Evolutionary conservation across 371 early-diverging fungal genomes (phyloP), one percentile per base, ranked within the genome.

Genomic region (Actinomortierella ambigua): DNA sequence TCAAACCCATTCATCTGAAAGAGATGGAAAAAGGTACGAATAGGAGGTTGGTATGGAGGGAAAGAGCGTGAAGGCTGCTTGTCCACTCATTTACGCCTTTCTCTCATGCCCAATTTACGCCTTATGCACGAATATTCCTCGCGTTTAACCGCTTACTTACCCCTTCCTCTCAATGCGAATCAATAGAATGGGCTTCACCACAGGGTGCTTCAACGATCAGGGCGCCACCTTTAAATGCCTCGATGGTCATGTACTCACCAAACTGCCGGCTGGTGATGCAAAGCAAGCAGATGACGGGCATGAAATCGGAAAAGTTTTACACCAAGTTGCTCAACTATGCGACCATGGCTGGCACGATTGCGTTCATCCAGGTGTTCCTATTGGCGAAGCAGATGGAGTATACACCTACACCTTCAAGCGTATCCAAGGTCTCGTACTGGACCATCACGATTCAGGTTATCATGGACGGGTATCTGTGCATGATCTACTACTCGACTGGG

Each of bases 401-500:
- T 58, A 88, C 92, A 9, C 81, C 83, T 3, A 92, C 93, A 13
- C 92, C 88, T 8, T 88, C 90, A 9, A 86, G 86, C 57, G 84
- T 89, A 17, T 82, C 91, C 17, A 90, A 91, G 68, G 85, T 92
- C n/a, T 90, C 93, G 2, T 84, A 86, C 59, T 85, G 86, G 79
- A 85, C 87, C 1, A 85, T 92, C 57, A 83, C 86, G 23, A 82
- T 90, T 75, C 87, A 88, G 63, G 83, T 86, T 13, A 77, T 88
- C 22, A 81, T 90, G 64, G 92, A 91, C 65, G 87, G 88, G 3
- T 89, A 89, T 67, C 53, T 88, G 7, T 90, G 88, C 61, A 57
- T 91, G 50, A 51, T 90, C 3, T 84, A 89, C 64, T 66, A 90
- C 39, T 82, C 89, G 13, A 83, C 86, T 1, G 88, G 86, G 8